Conservation (phyloP, 208 protist genomes). For the Trypanosoma theileri region DNA sequence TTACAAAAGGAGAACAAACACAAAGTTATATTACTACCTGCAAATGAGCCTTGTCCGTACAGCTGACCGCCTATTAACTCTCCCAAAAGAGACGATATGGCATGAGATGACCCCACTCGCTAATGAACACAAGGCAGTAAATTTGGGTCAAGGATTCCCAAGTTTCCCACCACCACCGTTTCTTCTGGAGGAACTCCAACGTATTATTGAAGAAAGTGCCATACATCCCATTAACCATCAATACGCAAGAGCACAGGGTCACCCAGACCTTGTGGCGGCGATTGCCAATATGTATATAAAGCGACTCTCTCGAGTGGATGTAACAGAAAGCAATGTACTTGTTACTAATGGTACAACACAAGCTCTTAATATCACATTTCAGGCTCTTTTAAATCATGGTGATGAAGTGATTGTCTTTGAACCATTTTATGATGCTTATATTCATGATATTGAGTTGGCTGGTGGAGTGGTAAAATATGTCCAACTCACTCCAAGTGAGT, state of each 20-base stretch:
- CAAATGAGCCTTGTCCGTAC: constrained; percentile 3
- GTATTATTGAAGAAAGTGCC: constrained; percentile 37
- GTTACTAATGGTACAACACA: constrained; percentile 87
- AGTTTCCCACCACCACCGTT: constrained; percentile 76
- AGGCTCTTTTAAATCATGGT: constrained; percentile 82
- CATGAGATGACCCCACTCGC: constrained; percentile 87
- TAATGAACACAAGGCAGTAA: constrained; percentile 81
- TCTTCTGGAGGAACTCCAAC: constrained; percentile 60
- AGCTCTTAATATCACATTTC: constrained; percentile 72
- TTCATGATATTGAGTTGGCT: constrained; percentile 57
- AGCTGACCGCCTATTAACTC: constrained; percentile 35
- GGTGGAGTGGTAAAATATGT: constrained; percentile 78
- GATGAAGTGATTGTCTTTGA: constrained; percentile 94
- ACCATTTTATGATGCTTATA: constrained; percentile 93
- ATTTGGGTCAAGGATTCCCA: constrained; percentile 93
- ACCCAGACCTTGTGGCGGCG: constrained; percentile 62
- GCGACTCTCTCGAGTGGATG: constrained; percentile 37
- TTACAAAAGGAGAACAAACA: no score
- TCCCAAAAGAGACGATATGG: constrained; percentile 63
- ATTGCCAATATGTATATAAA: constrained; percentile 66
- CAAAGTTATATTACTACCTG: neutral
- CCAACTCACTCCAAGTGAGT: constrained; percentile 52
- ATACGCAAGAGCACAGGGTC: constrained; percentile 76
- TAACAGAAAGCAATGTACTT: constrained; percentile 61
- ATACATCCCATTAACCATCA: constrained; percentile 62